Evolutionary conservation across 345 rosid species (phyloP).

Genomic region (Citrus inodora): DNA sequence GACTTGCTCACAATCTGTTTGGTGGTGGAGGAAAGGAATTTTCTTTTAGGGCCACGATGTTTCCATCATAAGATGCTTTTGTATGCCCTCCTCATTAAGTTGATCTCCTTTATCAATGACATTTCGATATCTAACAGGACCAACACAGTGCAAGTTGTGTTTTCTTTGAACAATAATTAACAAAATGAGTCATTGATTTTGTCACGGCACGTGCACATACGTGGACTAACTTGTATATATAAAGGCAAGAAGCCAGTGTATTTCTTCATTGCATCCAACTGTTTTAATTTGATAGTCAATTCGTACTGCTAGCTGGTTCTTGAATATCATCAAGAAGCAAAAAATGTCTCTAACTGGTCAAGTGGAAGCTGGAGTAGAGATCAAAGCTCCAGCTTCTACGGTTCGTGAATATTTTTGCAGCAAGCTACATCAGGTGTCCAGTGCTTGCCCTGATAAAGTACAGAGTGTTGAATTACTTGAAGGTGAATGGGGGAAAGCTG

Average conservation of each 20-base stretch:
- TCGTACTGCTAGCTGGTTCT: neutral
- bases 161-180: too few relatives aligned
- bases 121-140: too few relatives aligned
- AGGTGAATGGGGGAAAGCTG: neutral
- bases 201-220: too few relatives aligned
- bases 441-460: neutral
- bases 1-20: neutral
- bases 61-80: too few relatives aligned
- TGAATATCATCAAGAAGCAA: neutral
- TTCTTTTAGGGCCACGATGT: neutral
- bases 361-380: constrained; percentile 1
- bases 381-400: constrained; percentile 9
- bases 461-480: constrained; percentile 6
- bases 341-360: constrained; percentile 17
- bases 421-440: neutral
- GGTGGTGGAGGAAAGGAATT: too few relatives aligned
- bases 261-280: neutral
- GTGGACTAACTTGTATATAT: neutral
- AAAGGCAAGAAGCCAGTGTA: neutral
- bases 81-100: too few relatives aligned
- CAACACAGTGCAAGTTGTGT: too few relatives aligned
- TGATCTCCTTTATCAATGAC: too few relatives aligned
- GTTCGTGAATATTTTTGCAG: neutral
- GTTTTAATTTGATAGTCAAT: neutral
- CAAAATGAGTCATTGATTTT: too few relatives aligned